Conservation (phyloP, 495 filamentous ascomycete genomes). For the Aspergillus indologenus region DNA sequence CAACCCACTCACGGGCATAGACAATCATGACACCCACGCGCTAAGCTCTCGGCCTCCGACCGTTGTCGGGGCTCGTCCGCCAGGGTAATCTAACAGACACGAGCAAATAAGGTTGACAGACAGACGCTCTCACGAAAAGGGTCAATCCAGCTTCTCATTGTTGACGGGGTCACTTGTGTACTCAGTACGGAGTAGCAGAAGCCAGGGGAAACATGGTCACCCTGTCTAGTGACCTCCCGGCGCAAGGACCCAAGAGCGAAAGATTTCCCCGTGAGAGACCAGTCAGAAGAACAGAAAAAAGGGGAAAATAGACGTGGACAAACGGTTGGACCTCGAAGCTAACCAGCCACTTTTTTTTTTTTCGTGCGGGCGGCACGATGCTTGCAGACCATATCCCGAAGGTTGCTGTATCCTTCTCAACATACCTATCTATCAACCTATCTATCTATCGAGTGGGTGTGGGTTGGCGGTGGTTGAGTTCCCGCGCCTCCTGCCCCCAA, state of each 20-base stretch:
- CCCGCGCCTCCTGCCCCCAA: conserved; percentile 14
- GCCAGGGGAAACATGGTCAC: not conserved
- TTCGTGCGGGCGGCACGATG: not conserved
- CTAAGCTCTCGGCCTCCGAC: conserved; percentile 17
- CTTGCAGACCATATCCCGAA: not conserved
- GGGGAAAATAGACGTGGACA: conserved; percentile 9
- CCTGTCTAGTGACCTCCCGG: not conserved
- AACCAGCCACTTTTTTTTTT: not conserved
- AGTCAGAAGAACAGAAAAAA: conserved; percentile 3
- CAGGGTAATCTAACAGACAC: conserved; percentile 8
- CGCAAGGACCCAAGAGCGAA: conserved; percentile 6
- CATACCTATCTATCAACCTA: not conserved
- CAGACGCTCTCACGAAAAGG: conserved; percentile 15
- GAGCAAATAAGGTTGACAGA: conserved; percentile 22
- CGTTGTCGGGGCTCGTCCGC: conserved; percentile 14
- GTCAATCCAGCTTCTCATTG: not conserved
- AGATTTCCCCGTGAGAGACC: conserved; percentile 1
- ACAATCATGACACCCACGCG: conserved; percentile 13
- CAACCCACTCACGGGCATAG: not conserved
- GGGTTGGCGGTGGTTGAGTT: conserved; percentile 5
- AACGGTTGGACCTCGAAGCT: conserved; percentile 2
- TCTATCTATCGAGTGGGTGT: not conserved
- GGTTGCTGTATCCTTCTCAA: not conserved
- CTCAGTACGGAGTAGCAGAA: conserved; percentile 1
- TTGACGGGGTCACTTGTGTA: not conserved